A percentile compares a stretch with the other conserved stretches of the same genome.
These are phyloP conservation scores for Fusarium algeriense DNA, from an alignment of 2,329 filamentous ascomycete genomes.

Conservation along the genomic window DNA sequence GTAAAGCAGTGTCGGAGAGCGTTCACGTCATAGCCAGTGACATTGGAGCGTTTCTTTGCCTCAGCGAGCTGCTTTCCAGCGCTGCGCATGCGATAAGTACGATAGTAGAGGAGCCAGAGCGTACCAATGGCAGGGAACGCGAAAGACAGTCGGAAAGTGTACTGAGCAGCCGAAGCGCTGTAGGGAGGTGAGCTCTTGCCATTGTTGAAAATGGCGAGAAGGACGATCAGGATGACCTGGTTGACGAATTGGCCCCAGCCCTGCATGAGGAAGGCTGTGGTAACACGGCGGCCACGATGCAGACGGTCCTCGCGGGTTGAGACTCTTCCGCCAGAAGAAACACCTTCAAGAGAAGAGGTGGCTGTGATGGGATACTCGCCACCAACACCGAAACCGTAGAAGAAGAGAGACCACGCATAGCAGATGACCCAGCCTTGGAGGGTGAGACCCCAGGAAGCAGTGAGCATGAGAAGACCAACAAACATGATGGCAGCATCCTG, in stretches of 20 bases:
- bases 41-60: slow-evolving; percentile 86
- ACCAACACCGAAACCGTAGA: slow-evolving; percentile 75
- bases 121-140: slow-evolving; percentile 91
- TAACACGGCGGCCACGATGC: slow-evolving; percentile 95
- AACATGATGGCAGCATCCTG: slow-evolving; percentile 97
- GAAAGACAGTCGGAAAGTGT: slow-evolving; percentile 92
- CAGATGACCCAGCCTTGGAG: slow-evolving; percentile 97
- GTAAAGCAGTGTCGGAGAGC: slow-evolving; percentile 82
- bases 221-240: slow-evolving; percentile 87
- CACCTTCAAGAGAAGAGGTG: slow-evolving; percentile 93
- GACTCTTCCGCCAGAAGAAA: slow-evolving; percentile 84
- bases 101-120: slow-evolving; percentile 95
- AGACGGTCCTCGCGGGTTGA: slow-evolving; percentile 94
- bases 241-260: slow-evolving; percentile 98
- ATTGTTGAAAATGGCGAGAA: slow-evolving; percentile 90
- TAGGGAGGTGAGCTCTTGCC: slow-evolving; percentile 81
- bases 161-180: slow-evolving; percentile 81
- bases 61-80: slow-evolving; percentile 84
- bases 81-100: slow-evolving; percentile 92
- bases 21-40: slow-evolving; percentile 92
- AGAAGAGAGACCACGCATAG: slow-evolving; percentile 94
- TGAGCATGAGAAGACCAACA: slow-evolving; percentile 89
- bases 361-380: slow-evolving; percentile 98
- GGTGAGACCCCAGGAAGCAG: slow-evolving; percentile 87
- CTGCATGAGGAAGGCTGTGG: slow-evolving; percentile 97